phyloP scores from a whole-genome alignment of 2,329 filamentous ascomycete genomes.

The Penicillium sp. region DNA sequence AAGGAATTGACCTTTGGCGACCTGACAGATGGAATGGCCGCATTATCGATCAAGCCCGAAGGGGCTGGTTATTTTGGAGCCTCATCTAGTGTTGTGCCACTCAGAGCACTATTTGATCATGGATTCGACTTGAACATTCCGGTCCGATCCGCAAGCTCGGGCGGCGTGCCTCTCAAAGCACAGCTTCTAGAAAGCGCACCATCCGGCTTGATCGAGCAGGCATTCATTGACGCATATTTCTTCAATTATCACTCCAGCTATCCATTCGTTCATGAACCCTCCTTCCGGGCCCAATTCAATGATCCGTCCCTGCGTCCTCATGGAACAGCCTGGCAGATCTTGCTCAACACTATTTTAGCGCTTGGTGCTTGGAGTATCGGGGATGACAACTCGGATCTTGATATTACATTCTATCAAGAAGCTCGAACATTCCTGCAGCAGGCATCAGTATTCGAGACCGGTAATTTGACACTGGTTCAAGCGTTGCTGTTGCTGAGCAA shows the following conservation, averaged over 20 bases:
- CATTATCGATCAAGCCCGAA: slow-evolving; percentile 38
- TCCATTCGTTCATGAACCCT: slow-evolving; percentile 46
- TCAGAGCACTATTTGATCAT: slow-evolving; percentile 37
- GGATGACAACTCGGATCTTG: slow-evolving; percentile 39
- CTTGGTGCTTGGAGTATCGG: slow-evolving; percentile 44
- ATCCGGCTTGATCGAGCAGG: slow-evolving; percentile 37
- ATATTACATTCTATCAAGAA: slow-evolving; percentile 46
- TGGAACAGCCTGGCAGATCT: slow-evolving; percentile 43
- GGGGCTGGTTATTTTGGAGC: slow-evolving; percentile 39
- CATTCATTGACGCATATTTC: slow-evolving; percentile 46
- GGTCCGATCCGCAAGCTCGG: slow-evolving; percentile 25
- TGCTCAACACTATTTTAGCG: slow-evolving; percentile 45
- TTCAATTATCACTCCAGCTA: slow-evolving; percentile 45
- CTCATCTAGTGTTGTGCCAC: slow-evolving; percentile 38
- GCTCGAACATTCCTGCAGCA: slow-evolving; percentile 45
- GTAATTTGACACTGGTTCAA: slow-evolving; percentile 48
- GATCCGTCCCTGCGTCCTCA: slow-evolving; percentile 42
- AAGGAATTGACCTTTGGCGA: slow-evolving; percentile 38
- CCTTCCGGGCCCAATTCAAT: slow-evolving; percentile 46
- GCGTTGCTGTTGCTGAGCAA: slow-evolving; percentile 46
- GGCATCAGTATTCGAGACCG: slow-evolving; percentile 45
- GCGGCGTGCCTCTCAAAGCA: slow-evolving; percentile 35
- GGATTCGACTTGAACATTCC: slow-evolving; percentile 39
- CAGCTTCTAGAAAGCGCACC: slow-evolving; percentile 37
- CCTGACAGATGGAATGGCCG: slow-evolving; percentile 40